Evolutionary conservation across 805 yeast species (phyloP).

Genomic region (Suhomyces xylopsoci): DNA sequence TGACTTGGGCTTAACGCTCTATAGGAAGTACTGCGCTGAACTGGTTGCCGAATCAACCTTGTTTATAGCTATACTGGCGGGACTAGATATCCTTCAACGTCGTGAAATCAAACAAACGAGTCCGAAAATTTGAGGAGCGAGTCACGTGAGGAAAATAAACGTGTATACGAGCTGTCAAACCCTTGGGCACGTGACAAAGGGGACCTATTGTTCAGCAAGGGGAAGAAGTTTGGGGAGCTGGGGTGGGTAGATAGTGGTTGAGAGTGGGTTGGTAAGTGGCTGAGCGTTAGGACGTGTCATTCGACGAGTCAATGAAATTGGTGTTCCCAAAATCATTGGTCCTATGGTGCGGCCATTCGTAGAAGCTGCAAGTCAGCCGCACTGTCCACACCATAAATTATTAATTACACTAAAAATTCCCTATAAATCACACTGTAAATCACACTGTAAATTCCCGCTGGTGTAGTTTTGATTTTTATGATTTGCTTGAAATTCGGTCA

Average conservation of each 20-base stretch:
- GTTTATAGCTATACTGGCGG: not conserved
- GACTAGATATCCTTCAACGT: not conserved
- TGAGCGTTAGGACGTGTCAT: not conserved
- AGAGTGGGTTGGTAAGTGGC: not conserved
- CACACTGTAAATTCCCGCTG: no score
- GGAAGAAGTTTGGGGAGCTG: not conserved
- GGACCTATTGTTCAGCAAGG: not conserved
- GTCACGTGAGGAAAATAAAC: not conserved
- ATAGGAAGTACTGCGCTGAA: not conserved
- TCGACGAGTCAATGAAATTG: not conserved
- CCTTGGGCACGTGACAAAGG: not conserved
- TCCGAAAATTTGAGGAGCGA: not conserved
- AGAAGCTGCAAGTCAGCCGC: conserved; percentile 2
- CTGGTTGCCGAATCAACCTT: not conserved
- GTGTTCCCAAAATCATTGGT: not conserved
- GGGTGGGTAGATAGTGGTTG: no score
- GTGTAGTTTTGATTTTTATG: no score
- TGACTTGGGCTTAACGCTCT: not conserved
- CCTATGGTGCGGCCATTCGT: no score
- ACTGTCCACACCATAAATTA: no score
- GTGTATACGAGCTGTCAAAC: not conserved
- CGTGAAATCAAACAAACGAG: not conserved
- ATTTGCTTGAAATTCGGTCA: no score
- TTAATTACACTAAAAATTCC: no score
- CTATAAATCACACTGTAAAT: no score